Evolutionary conservation across 2,329 filamentous ascomycete species (phyloP).

Genomic region (Aureobasidium subglaciale): DNA sequence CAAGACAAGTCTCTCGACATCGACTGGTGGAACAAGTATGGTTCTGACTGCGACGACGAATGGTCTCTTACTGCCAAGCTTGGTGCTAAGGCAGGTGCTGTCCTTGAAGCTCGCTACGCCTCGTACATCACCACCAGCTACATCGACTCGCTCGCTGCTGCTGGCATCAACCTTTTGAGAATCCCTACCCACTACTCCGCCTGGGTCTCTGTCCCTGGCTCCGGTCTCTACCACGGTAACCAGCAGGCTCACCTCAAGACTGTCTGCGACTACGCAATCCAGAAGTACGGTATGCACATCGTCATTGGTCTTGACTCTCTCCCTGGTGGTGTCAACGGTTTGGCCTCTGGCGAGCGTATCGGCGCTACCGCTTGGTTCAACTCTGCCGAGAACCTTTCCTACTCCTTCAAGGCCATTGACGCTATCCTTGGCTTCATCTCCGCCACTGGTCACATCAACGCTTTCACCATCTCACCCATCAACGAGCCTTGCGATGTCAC

Average conservation of each 20-base stretch:
- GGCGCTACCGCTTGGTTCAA: constrained; percentile 22
- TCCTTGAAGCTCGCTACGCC: constrained; percentile 28
- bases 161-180: constrained; percentile 15
- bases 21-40: constrained; percentile 11
- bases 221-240: constrained; percentile 15
- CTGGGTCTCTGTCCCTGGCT: constrained; percentile 16
- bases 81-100: constrained; percentile 24
- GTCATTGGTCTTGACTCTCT: constrained; percentile 30
- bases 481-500: constrained; percentile 15
- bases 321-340: constrained; percentile 29
- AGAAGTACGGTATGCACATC: constrained; percentile 31
- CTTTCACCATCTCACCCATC: constrained; percentile 16
- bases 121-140: constrained; percentile 20
- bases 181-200: constrained; percentile 17
- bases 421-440: constrained; percentile 15
- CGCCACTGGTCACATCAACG: constrained; percentile 7
- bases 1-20: constrained; percentile 22
- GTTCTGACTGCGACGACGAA: constrained; percentile 25
- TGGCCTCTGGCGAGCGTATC: constrained; percentile 22
- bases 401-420: constrained; percentile 21
- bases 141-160: constrained; percentile 16
- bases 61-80: constrained; percentile 29
- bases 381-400: constrained; percentile 28
- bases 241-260: constrained; percentile 15
- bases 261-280: constrained; percentile 28